These are phyloP conservation scores for Aspergillus thermomutatus DNA, from an alignment of 2,329 filamentous ascomycete species.

Conservation along the genomic window DNA sequence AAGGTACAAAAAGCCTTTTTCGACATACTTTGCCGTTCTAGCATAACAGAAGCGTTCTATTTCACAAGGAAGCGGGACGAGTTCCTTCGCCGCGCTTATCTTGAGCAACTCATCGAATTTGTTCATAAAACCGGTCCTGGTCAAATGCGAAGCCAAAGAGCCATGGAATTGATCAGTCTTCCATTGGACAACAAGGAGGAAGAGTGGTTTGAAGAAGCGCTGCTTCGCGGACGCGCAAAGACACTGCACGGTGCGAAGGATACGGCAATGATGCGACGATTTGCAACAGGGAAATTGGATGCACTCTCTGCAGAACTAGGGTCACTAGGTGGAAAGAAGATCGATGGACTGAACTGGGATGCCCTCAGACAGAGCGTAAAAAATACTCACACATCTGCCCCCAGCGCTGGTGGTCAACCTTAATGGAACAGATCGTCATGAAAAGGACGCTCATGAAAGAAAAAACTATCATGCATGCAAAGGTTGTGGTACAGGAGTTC, in stretches of 20 bases:
- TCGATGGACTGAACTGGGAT: slow-evolving; percentile 54
- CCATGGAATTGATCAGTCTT: slow-evolving; percentile 68
- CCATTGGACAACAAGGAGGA: slow-evolving; percentile 71
- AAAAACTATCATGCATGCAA: neutral
- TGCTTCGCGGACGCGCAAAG: slow-evolving; percentile 64
- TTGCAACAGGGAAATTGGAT: slow-evolving; percentile 59
- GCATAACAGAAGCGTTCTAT: slow-evolving; percentile 68
- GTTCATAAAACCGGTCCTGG: slow-evolving; percentile 49
- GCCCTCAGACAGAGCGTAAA: slow-evolving; percentile 38
- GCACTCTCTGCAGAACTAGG: slow-evolving; percentile 32
- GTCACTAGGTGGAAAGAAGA: slow-evolving; percentile 42
- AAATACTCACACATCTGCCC: slow-evolving; percentile 19
- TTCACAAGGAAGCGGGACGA: slow-evolving; percentile 67
- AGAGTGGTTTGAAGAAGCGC: slow-evolving; percentile 67
- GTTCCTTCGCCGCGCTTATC: slow-evolving; percentile 59
- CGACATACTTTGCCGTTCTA: slow-evolving; percentile 63
- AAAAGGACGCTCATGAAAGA: neutral
- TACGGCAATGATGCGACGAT: slow-evolving; percentile 68
- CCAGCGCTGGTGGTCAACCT: slow-evolving; percentile 3
- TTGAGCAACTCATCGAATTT: slow-evolving; percentile 62
- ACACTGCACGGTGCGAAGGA: slow-evolving; percentile 65
- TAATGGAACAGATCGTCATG: slow-evolving; percentile 6
- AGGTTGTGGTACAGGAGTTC: neutral
- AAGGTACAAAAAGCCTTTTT: slow-evolving; percentile 66
- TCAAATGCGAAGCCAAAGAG: slow-evolving; percentile 50